Percentiles rank a stretch among this genome's conserved stretches.
These are phyloP conservation scores for Tremella yokohamensis DNA, from an alignment of 768 basidiomycete species.

Conservation along the genomic window DNA sequence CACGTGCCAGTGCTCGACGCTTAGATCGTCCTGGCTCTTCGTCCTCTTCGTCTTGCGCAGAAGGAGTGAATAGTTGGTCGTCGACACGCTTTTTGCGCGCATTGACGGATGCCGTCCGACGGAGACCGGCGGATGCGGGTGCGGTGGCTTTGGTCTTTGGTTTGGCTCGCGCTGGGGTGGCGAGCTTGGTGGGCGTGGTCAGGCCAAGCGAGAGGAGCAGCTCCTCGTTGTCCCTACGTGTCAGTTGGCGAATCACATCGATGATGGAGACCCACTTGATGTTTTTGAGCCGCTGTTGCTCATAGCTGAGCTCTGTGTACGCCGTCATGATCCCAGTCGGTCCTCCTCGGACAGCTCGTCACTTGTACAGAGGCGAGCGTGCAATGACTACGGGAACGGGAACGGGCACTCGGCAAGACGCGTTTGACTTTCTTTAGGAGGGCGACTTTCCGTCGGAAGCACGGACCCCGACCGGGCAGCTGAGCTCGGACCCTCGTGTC, in stretches of 20 bases:
- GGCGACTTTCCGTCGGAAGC: too few relatives aligned
- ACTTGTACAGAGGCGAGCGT: too few relatives aligned
- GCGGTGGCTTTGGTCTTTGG: neutral
- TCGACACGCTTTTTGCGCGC: neutral
- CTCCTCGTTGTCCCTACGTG: conserved; percentile 34
- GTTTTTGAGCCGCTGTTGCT: conserved; percentile 35
- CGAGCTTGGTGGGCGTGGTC: conserved; percentile 11
- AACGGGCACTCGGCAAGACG: too few relatives aligned
- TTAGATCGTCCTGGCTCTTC: neutral
- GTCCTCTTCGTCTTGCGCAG: neutral
- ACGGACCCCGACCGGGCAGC: too few relatives aligned
- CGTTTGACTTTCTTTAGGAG: too few relatives aligned
- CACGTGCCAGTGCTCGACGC: neutral
- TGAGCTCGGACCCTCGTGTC: too few relatives aligned
- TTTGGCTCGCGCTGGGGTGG: neutral
- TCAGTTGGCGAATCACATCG: neutral
- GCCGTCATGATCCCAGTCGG: too few relatives aligned
- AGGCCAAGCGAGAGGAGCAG: conserved; percentile 40
- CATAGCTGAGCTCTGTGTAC: conserved; percentile 18
- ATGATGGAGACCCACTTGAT: conserved; percentile 24
- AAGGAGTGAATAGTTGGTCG: neutral
- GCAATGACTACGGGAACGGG: too few relatives aligned
- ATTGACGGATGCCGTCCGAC: neutral
- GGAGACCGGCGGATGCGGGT: neutral
- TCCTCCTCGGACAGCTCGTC: too few relatives aligned